These are phyloP conservation scores for Backusella australiensis DNA, from an alignment of 192 early-diverging fungal species.

Conservation along the genomic window DNA sequence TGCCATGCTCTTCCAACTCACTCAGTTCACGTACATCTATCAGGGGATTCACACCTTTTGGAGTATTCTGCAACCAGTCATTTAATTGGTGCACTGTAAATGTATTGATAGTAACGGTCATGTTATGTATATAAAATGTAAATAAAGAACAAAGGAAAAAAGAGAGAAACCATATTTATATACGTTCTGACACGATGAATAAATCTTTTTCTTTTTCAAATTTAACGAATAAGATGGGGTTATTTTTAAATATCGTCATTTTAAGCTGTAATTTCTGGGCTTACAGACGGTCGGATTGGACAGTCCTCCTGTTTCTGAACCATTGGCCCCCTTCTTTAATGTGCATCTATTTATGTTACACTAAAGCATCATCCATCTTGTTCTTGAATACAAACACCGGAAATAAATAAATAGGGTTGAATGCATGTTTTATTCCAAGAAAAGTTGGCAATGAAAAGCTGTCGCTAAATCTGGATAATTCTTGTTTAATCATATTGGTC, in stretches of 20 bases:
- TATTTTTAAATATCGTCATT: conserved; percentile 6
- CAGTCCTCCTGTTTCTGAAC: background rate
- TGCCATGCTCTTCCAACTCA: conserved; percentile 6
- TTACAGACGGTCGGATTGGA: background rate
- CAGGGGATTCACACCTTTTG: background rate
- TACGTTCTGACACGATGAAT: background rate
- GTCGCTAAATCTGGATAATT: background rate
- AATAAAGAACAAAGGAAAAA: background rate
- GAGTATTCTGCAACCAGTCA: background rate
- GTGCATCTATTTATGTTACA: background rate
- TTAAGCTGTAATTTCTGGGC: background rate
- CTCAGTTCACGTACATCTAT: conserved; percentile 8
- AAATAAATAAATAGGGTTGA: background rate
- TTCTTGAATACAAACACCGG: background rate
- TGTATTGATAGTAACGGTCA: background rate
- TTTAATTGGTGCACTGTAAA: background rate
- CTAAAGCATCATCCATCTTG: background rate
- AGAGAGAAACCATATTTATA: background rate
- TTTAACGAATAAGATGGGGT: background rate
- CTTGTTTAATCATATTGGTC: background rate
- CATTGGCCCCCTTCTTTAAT: background rate
- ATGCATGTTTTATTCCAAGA: background rate
- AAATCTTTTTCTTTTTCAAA: background rate
- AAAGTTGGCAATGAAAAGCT: background rate
- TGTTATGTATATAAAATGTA: background rate